Evolutionary conservation across 495 filamentous ascomycete species (phyloP).

Genomic region (Penicillium atrosanguineum): DNA sequence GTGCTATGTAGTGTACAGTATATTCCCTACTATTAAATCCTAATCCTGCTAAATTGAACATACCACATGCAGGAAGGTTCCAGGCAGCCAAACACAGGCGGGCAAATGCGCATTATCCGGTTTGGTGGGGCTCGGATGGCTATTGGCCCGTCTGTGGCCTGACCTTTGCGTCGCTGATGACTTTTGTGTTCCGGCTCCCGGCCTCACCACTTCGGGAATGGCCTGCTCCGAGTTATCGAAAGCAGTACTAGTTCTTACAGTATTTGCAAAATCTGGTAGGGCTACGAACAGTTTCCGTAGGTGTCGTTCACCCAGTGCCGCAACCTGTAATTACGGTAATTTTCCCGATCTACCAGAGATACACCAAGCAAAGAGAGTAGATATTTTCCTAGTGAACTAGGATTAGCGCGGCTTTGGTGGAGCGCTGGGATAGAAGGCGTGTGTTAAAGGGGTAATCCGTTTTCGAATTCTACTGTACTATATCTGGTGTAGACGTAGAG

Average conservation of each 20-base stretch:
- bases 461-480: slow-evolving; percentile 1
- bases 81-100: slow-evolving; percentile 13
- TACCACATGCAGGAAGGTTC: slow-evolving; percentile 10
- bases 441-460: not conserved
- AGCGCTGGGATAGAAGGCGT: not conserved
- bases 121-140: slow-evolving; percentile 11
- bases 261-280: slow-evolving; percentile 13
- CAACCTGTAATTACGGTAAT: slow-evolving; percentile 2
- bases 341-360: slow-evolving; percentile 2
- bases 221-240: slow-evolving; percentile 13
- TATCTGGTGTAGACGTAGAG: not conserved
- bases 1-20: no score
- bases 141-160: slow-evolving; percentile 13
- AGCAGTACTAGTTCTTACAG: slow-evolving; percentile 15
- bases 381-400: slow-evolving; percentile 2
- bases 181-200: slow-evolving; percentile 9
- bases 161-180: slow-evolving; percentile 12
- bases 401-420: slow-evolving; percentile 1
- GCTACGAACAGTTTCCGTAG: slow-evolving; percentile 5
- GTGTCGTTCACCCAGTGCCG: not conserved
- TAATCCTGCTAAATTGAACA: slow-evolving; percentile 9
- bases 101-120: slow-evolving; percentile 13
- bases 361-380: slow-evolving; percentile 5
- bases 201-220: slow-evolving; percentile 11
- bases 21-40: no score